Conservation (phyloP, 176 grass and related monocot species). For the Miscanthus lutarioriparius region DNA sequence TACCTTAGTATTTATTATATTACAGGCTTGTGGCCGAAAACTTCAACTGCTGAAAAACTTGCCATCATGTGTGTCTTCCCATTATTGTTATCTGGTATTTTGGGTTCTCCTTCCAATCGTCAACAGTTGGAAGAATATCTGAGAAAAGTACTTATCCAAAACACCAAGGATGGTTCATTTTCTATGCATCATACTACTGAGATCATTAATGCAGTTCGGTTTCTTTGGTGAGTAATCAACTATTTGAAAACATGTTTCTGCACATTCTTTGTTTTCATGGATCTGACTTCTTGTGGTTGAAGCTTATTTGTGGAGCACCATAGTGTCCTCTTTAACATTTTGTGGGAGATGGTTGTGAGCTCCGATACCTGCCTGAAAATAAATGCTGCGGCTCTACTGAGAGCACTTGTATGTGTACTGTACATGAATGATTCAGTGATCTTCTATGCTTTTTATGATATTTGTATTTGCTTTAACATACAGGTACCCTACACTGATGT, state of each 20-base stretch:
- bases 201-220: slow-evolving; percentile 80
- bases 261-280: slow-evolving; percentile 37
- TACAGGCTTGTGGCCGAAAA: slow-evolving; percentile 87
- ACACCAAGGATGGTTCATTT: slow-evolving; percentile 72
- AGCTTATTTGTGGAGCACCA: slow-evolving; percentile 95
- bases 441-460: slow-evolving; percentile 19
- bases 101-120: slow-evolving; percentile 63
- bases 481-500: slow-evolving; percentile 82
- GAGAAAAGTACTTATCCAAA: slow-evolving; percentile 84
- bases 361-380: slow-evolving; percentile 71
- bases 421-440: slow-evolving; percentile 29
- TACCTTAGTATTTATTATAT: slow-evolving; percentile 25
- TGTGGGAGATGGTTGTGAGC: slow-evolving; percentile 99
- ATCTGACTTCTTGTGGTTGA: slow-evolving; percentile 39
- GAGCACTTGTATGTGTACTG: slow-evolving; percentile 76
- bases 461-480: slow-evolving; percentile 37
- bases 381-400: slow-evolving; percentile 82
- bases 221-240: slow-evolving; percentile 76
- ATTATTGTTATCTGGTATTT: slow-evolving; percentile 87
- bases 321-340: slow-evolving; percentile 73
- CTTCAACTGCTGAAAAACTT: slow-evolving; percentile 65
- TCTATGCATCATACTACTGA: slow-evolving; percentile 68
- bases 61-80: slow-evolving; percentile 80
- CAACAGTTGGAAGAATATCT: slow-evolving; percentile 79
- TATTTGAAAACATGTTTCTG: slow-evolving; percentile 19